Evolutionary conservation across 2,329 filamentous ascomycete species (phyloP), one percentile per base, ranked within the genome.

Genomic region (Xylaria multiplex): DNA sequence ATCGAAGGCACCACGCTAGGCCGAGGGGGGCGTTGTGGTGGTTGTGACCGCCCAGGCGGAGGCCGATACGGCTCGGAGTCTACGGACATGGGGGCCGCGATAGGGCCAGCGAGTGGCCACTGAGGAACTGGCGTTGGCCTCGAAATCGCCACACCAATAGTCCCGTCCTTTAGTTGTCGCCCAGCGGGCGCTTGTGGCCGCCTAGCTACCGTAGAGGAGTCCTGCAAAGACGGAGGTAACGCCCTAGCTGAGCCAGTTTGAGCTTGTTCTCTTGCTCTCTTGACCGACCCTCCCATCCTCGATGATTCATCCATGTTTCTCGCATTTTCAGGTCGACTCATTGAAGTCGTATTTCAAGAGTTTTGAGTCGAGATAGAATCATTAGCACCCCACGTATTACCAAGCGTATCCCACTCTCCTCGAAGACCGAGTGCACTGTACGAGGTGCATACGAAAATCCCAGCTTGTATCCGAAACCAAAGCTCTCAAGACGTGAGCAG

Each of bases 1-100:
- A 88, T 84, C 0, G 86, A 88, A 9, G 86, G 86, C 2, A 89
- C 85, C 66, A 81, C 77, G 70, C 86, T 89, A 7, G 88, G 87
- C 43, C 88, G 83, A 11, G 86, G 86, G 9, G 88, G 88, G 68
- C 87, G 81, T 73, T 84, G 85, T 22, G 88, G 88, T 27, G 86
- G 82, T 45, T 82, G 79, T 42, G 82, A 82, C 66, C 81, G 80
- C 52, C 82, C 82, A n/a, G 82, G 78, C 16, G 85, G 83, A 59
- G 85, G 82, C 71, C 81, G 81, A 69, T 87, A 87, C 22, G 81
- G 79, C 59, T 81, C 79, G 19, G 74, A 70, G 22, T 74, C 75
- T 48, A 49, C 59, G 45, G 71, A 66, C 24, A 69, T 56, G 4
- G 74, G 70, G 37, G 73, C 67, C 32, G 70, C 42, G 45, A 77